Evolutionary conservation across 1,139 yeast genomes (phyloP).

Genomic region (Debaryomyces subglobosus): DNA sequence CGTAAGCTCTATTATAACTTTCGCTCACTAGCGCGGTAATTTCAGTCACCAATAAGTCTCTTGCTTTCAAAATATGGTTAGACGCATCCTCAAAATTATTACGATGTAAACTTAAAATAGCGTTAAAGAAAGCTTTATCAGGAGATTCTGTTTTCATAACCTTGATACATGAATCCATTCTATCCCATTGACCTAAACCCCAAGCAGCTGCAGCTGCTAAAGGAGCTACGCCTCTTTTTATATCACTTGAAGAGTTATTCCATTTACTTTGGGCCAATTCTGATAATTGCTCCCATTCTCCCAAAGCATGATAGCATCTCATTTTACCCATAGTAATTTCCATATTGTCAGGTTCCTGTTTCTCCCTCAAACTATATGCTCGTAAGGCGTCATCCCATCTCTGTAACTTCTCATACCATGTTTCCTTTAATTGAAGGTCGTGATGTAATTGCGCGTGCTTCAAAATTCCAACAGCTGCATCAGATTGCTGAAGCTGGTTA

Average conservation of each 20-base stretch:
- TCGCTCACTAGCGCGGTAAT: slow-evolving; percentile 94
- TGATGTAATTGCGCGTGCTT: slow-evolving; percentile 96
- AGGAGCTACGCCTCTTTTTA: slow-evolving; percentile 88
- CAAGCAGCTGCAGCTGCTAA: slow-evolving; percentile 98
- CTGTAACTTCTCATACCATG: slow-evolving; percentile 96
- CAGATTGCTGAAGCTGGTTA: slow-evolving; percentile 93
- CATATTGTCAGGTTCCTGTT: slow-evolving; percentile 56
- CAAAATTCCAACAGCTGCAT: slow-evolving; percentile 96
- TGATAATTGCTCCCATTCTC: slow-evolving; percentile 95
- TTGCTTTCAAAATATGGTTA: slow-evolving; percentile 75
- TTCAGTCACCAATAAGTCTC: slow-evolving; percentile 90
- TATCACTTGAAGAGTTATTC: slow-evolving; percentile 72
- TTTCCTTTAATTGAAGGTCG: slow-evolving; percentile 88
- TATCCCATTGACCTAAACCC: slow-evolving; percentile 98
- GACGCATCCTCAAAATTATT: slow-evolving; percentile 85
- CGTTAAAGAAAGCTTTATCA: slow-evolving; percentile 91
- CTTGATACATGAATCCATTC: slow-evolving; percentile 87
- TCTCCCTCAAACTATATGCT: slow-evolving; percentile 80
- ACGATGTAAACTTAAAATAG: slow-evolving; percentile 82
- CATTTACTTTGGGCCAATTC: slow-evolving; percentile 87
- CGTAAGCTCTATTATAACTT: slow-evolving; percentile 95
- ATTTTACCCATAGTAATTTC: slow-evolving; percentile 96
- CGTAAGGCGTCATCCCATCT: slow-evolving; percentile 97
- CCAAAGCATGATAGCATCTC: slow-evolving; percentile 96
- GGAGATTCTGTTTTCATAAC: slow-evolving; percentile 94